Evolutionary conservation across 352 stramenopile species (phyloP).

Genomic region (Thalassiosira hispida): DNA sequence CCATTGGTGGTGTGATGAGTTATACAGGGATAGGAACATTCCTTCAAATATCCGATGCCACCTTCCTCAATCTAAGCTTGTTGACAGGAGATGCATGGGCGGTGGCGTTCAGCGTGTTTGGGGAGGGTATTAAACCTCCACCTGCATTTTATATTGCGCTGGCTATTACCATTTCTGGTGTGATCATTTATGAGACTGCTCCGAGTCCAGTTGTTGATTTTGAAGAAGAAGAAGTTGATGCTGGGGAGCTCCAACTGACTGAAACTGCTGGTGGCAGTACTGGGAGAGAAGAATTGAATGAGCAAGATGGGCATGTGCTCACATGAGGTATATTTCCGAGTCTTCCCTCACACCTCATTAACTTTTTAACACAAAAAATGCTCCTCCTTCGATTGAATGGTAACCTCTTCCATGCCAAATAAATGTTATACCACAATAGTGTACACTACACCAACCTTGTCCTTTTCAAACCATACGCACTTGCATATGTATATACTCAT

Average conservation of each 20-base stretch:
- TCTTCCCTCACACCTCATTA: too few species aligned
- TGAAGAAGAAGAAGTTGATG: slow-evolving; percentile 16
- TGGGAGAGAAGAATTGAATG: not conserved
- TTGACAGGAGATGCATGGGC: slow-evolving; percentile 96
- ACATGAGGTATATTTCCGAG: too few species aligned
- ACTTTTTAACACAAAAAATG: too few species aligned
- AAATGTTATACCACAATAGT: too few species aligned
- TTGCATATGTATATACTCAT: too few species aligned
- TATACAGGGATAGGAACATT: slow-evolving; percentile 44
- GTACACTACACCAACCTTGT: too few species aligned
- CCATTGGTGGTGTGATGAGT: slow-evolving; percentile 21
- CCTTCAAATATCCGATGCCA: slow-evolving; percentile 55
- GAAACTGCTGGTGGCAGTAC: slow-evolving; percentile 12
- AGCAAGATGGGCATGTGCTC: not conserved
- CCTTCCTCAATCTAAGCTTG: slow-evolving; percentile 94
- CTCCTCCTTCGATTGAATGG: too few species aligned
- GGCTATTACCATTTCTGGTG: slow-evolving; percentile 65
- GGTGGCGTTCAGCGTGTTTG: slow-evolving; percentile 91
- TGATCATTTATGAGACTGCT: slow-evolving; percentile 80
- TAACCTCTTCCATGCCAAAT: too few species aligned
- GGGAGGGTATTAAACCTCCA: slow-evolving; percentile 74
- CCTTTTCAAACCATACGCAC: too few species aligned
- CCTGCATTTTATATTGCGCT: slow-evolving; percentile 74
- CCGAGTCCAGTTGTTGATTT: slow-evolving; percentile 52
- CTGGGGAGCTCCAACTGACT: slow-evolving; percentile 13